Base-by-base conservation (phyloP, 306 rosid species). In the Vigna unguiculata region DNA sequence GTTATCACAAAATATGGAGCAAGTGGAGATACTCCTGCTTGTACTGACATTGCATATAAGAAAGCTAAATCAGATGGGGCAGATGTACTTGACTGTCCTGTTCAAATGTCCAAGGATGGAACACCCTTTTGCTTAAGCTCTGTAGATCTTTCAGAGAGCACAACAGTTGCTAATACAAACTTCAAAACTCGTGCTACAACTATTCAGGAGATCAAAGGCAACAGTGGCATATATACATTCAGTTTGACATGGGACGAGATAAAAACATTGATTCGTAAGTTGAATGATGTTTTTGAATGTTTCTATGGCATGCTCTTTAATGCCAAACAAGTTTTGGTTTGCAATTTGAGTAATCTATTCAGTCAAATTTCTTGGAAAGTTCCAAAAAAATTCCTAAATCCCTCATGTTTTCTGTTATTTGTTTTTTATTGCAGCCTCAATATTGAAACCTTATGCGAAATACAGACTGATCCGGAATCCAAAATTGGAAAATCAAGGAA, bases 81-180 rank as follows among this genome's bases (percentile, higher is more conserved):
- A 40, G 96, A 88, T 52, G 88, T 95, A 41, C 85, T 95, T 36
- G 97, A 95, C 79, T 95, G 97, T 76, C 95, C 94, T 13, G 97
- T 95, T 80, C 97, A 89, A 86, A 83, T 95, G 16, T 75, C 98
- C 4, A 88, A 81, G 74, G 98, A 95, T 68, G 92, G 97, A 69
- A 80, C 74, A 69, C 97, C 93, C 67, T 92, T 95, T 86, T 95
- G 97, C 83, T 83, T 77, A 16, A 90, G 93, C 87, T 81, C 90
- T 53, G 86, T 94, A 66, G 91, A 94, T 85, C 97, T 94, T 70
- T 84, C 58, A 10, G 91, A 87, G 48, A 87, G 89, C 87, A 91
- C 97, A 40, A 74, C 80, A 7, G 88, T 84, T 71, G 80, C 76
- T 61, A 64, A 80, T 15, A 69, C 97, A 45, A 6, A 9, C 3